Conservation (phyloP, 768 basidiomycete genomes). For the Boletus rubroflammeus region DNA sequence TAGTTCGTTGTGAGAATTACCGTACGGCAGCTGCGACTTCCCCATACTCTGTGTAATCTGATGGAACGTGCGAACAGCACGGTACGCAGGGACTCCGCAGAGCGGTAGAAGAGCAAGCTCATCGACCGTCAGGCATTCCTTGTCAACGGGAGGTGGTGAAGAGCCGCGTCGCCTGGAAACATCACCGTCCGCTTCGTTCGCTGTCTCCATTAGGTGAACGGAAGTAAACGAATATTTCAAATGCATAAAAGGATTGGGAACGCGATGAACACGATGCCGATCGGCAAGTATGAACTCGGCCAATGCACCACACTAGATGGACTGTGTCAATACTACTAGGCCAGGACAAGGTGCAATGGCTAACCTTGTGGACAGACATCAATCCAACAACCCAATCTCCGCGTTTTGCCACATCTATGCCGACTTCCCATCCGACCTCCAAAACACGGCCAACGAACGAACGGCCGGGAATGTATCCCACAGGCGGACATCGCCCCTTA, state of each 20-base stretch:
- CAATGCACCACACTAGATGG: constrained; percentile 70
- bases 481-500: constrained; percentile 28
- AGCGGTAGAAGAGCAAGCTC: constrained; percentile 81
- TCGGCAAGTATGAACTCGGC: constrained; percentile 88
- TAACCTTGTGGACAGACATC: constrained; percentile 75
- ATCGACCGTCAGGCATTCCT: constrained; percentile 46
- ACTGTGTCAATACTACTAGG: constrained; percentile 8
- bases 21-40: constrained; percentile 23
- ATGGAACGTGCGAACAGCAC: constrained; percentile 70
- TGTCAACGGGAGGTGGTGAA: constrained; percentile 4
- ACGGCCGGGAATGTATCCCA: constrained; percentile 82
- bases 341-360: constrained; percentile 20
- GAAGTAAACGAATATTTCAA: constrained; percentile 23
- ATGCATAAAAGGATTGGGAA: constrained; percentile 57
- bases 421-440: constrained; percentile 74
- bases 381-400: constrained; percentile 89
- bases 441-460: constrained; percentile 83
- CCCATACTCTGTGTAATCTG: constrained; percentile 29
- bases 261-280: constrained; percentile 68
- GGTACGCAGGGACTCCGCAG: constrained; percentile 75
- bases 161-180: constrained; percentile 10
- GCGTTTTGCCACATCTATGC: constrained; percentile 47
- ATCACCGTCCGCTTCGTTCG: constrained; percentile 4
- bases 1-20: constrained; percentile 24
- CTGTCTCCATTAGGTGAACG: constrained; percentile 8